Base-by-base conservation (phyloP, 2,329 filamentous ascomycete genomes). In the Pestalotiopsis sp. region DNA sequence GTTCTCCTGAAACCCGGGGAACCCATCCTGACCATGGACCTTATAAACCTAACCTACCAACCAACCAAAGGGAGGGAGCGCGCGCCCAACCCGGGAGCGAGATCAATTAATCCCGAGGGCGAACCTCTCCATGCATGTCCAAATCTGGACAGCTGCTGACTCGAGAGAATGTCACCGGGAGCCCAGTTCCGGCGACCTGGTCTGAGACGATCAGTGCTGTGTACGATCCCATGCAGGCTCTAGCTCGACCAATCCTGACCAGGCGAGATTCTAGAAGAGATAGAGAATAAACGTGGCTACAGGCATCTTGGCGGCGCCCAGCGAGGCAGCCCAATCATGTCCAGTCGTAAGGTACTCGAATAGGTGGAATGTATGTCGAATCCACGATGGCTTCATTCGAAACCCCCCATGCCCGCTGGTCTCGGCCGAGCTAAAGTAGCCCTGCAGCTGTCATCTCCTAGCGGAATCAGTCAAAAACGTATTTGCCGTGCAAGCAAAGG, bases 341-440 rank as follows among this genome's bases (percentile, higher is more conserved):
- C 26, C 20, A 17, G 14, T 14, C 30, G 14, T 14, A n/a, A 20
- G n/a, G 26, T 35, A 35, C 35, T 38, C 13, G n/a, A 30, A 2
- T 10, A 35, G 26, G 26, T 30, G 7, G 26, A 30, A 35, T 35
- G 30, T 11, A 40, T 39, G 22, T 20, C 38, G 17, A 38, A 20
- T 38, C 26, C 61, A 64, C 61, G 61, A 64, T 48, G 40, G 39
- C 61, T 30, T 64, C 61, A 64, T 14, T 48, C 35, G n/a, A 26
- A 26, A 59, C 17, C 56, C 30, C 30, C 44, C 17, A 39, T 35
- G 20, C n/a, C 7, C 22, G 9, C 30, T 35, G 30, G 9, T 61
- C 26, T 40, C 35, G 30, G 35, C 58, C 35, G n/a, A 35, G 35
- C 30, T 20, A 35, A n/a, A 17, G 24, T 35, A 61, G 58, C 58